Conservation (phyloP, 1,284 basidiomycete species). For the Trametes sp. region DNA sequence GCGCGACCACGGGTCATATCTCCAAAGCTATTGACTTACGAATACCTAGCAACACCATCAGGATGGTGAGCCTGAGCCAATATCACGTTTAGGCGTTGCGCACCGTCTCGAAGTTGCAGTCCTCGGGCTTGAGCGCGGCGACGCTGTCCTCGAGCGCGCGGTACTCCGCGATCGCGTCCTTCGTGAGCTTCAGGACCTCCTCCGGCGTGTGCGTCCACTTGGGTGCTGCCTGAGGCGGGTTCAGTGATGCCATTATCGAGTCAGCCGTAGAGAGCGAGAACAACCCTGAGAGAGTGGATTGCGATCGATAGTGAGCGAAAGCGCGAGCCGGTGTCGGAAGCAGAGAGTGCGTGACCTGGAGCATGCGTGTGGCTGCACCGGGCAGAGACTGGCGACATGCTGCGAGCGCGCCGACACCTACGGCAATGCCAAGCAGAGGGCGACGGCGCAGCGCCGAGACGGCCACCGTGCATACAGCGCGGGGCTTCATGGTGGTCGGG, state of each 20-base stretch:
- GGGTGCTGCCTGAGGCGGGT: conserved; percentile 72
- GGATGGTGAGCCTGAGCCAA: background rate
- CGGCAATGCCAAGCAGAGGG: conserved; percentile 27
- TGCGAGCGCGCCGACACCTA: conserved; percentile 33
- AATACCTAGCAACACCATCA: conserved; percentile 27
- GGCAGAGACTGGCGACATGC: conserved; percentile 29
- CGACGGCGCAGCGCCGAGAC: conserved; percentile 25
- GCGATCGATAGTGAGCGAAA: conserved; percentile 30
- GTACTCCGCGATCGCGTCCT: conserved; percentile 65
- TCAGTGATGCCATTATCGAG: conserved; percentile 53
- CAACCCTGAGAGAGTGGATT: conserved; percentile 33
- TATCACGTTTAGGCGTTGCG: conserved; percentile 10
- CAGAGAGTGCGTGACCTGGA: conserved; percentile 36
- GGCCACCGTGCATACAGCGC: conserved; percentile 33
- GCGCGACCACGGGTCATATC: background rate
- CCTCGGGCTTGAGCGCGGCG: conserved; percentile 58
- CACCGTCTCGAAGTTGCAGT: conserved; percentile 39
- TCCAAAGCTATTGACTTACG: conserved; percentile 19
- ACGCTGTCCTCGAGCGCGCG: conserved; percentile 66
- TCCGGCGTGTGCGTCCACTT: conserved; percentile 74
- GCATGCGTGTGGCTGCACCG: conserved; percentile 30
- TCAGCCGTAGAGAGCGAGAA: conserved; percentile 32
- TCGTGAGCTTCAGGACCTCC: conserved; percentile 64
- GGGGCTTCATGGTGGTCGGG: conserved; percentile 26
- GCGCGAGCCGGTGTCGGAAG: conserved; percentile 14